phyloP scores from a whole-genome alignment of 2,329 filamentous ascomycete genomes.

The Fusarium sp. region DNA sequence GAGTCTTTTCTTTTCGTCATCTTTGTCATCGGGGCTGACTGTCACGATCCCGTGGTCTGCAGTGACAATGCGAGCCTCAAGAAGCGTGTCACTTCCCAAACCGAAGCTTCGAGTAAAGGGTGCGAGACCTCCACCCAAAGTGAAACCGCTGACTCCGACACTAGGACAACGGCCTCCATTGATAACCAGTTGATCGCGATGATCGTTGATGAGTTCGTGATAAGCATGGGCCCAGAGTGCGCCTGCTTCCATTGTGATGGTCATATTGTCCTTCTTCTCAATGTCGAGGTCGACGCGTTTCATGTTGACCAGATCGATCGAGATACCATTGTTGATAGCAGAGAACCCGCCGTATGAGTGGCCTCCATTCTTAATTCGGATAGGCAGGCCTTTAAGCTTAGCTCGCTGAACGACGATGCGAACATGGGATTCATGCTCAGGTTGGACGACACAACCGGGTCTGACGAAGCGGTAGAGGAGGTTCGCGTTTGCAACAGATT shows the following conservation, averaged over 20 bases:
- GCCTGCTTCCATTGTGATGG: constrained; percentile 42
- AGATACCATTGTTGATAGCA: constrained; percentile 41
- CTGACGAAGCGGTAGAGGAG: constrained; percentile 27
- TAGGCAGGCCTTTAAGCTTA: neutral
- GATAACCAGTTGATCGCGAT: constrained; percentile 34
- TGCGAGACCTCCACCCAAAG: constrained; percentile 49
- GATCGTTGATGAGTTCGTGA: constrained; percentile 39
- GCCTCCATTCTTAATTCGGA: constrained; percentile 45
- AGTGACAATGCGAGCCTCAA: constrained; percentile 6
- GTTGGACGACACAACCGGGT: constrained; percentile 23
- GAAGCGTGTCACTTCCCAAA: constrained; percentile 13
- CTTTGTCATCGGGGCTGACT: fast-evolving
- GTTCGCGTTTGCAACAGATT: constrained; percentile 22
- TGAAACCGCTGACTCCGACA: constrained; percentile 52
- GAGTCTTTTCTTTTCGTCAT: constrained; percentile 23
- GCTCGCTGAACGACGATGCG: neutral
- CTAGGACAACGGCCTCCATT: constrained; percentile 48
- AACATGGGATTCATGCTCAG: constrained; percentile 16
- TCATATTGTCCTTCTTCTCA: neutral
- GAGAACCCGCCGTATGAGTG: constrained; percentile 47
- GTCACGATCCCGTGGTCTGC: neutral
- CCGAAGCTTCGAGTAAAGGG: constrained; percentile 45
- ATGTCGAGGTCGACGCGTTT: constrained; percentile 41
- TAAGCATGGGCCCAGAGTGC: constrained; percentile 47
- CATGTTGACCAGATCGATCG: constrained; percentile 45